Base-by-base conservation (phyloP, 495 filamentous ascomycete species). In the Penicillium lagena region DNA sequence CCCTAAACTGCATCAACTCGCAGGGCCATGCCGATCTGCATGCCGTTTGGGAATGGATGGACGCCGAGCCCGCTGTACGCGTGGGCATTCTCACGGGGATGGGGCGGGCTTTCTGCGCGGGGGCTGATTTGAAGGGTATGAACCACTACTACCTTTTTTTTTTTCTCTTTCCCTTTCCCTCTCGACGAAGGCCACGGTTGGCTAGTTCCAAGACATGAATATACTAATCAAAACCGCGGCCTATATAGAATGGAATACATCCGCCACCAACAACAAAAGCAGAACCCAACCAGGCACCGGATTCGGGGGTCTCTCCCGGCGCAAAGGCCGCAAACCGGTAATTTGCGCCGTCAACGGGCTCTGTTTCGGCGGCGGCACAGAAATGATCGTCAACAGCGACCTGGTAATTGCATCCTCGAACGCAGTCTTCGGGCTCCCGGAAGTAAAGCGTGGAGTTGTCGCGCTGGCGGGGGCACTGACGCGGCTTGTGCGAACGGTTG, bases 261-360 rank as follows among this genome's bases (percentile, higher is more conserved):
- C 49, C 46, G 31, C 48, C 30, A 40, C 35, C 40, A 33, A 50
- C 37, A 28, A 29, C 30, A 46, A 47, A 33, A 22, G 43, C 35
- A 40, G 50, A 32, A 54, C 51, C 36, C 56, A 59, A 9, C 10
- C 50, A 2, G 50, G 50, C 22, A 22, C 2, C 7, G 69, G 69
- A 10, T 72, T 72, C 46, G 64, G 64, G 29, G 69, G 69, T 0
- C 55, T 72, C 7, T 60, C 66, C 6, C 71, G 78, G 7, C 71
- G 80, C 17, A 60, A 48, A 7, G 74, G 73, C 41, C 63, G 58
- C 30, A 73, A 73, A 45, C 87, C 87, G n/a, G 62, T 91, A 8
- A 78, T 93, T 37, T 77, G 77, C 10, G 87, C 87, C 1, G 79
- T 90, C 13, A 83, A 88, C 51, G 87, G 87, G 1, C 54, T 86